These are phyloP conservation scores for Paulownia fortunei DNA, from an alignment of 257 asterid genomes.

Conservation along the genomic window DNA sequence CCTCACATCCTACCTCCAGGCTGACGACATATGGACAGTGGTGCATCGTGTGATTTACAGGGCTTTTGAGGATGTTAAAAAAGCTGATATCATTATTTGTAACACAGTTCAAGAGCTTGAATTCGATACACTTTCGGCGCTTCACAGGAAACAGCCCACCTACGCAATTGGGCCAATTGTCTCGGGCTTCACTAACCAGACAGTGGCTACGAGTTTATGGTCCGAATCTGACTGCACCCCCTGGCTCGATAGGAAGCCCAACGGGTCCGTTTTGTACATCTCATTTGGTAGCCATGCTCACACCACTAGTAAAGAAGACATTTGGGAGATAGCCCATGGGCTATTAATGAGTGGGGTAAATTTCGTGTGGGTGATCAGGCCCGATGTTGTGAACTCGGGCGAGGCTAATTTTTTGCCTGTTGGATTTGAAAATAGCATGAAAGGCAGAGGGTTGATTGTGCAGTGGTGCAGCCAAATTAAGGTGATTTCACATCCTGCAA, in stretches of 20 bases:
- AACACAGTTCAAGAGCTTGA: conserved; percentile 78
- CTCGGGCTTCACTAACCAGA: conserved; percentile 53
- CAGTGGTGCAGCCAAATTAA: conserved; percentile 69
- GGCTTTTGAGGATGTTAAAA: conserved; percentile 63
- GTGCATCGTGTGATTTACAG: conserved; percentile 69
- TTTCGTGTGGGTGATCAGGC: conserved; percentile 76
- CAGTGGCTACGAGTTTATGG: conserved; percentile 67
- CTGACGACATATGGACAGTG: conserved; percentile 51
- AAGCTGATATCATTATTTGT: conserved; percentile 65
- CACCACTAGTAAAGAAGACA: conserved; percentile 57
- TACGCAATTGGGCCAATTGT: conserved; percentile 72
- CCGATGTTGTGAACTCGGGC: conserved; percentile 65
- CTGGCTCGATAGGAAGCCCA: conserved; percentile 65
- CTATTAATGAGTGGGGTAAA: conserved; percentile 50
- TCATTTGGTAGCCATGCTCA: conserved; percentile 84
- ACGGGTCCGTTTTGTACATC: conserved; percentile 64
- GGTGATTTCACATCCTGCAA: conserved; percentile 64
- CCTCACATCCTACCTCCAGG: conserved; percentile 67
- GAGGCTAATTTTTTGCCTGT: conserved; percentile 47
- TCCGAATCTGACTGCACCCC: conserved; percentile 73
- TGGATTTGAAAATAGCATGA: conserved; percentile 44
- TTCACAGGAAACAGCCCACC: conserved; percentile 50
- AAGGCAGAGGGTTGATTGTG: conserved; percentile 58
- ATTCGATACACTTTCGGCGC: conserved; percentile 52
- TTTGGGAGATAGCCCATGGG: conserved; percentile 73